A percentile compares a stretch with the other conserved stretches of the same genome.
These are phyloP conservation scores for Manihot esculenta DNA, from an alignment of 441 rosid genomes.

Conservation along the genomic window DNA sequence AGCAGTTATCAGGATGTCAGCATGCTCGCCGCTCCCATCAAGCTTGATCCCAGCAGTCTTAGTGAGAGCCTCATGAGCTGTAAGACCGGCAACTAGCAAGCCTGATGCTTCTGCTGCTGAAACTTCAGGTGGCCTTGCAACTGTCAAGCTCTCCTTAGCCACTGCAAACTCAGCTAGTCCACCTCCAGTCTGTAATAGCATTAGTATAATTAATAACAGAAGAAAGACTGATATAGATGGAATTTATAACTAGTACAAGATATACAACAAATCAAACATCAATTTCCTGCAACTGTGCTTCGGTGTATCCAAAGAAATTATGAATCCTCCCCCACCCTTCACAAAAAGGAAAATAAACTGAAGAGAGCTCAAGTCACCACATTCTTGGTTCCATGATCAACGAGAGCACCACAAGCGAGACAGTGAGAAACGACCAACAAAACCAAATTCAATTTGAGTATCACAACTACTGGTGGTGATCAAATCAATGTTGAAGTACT, in stretches of 20 bases:
- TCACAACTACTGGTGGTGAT: background rate
- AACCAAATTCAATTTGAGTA: background rate
- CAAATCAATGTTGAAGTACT: background rate
- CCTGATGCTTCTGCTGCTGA: constrained; percentile 71
- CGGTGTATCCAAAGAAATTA: background rate
- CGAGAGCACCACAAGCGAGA: background rate
- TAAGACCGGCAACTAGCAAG: constrained; percentile 61
- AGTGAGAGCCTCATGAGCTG: constrained; percentile 66
- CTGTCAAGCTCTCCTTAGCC: constrained; percentile 58
- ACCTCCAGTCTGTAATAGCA: constrained; percentile 47
- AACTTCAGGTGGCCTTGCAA: constrained; percentile 62
- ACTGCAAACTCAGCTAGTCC: constrained; percentile 66
- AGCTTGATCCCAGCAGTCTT: constrained; percentile 57
- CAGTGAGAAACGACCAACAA: background rate
- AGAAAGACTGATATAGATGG: background rate
- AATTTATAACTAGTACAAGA: background rate
- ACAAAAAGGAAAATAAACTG: background rate
- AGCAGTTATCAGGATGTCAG: constrained; percentile 68
- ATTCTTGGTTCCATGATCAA: background rate
- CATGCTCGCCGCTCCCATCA: constrained; percentile 53
- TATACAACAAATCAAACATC: background rate
- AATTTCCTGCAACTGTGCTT: background rate
- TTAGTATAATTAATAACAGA: background rate
- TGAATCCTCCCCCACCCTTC: no score
- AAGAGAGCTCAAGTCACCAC: background rate